These are phyloP conservation scores for Blastocystis hominis DNA, from an alignment of 352 stramenopile species.

Conservation along the genomic window DNA sequence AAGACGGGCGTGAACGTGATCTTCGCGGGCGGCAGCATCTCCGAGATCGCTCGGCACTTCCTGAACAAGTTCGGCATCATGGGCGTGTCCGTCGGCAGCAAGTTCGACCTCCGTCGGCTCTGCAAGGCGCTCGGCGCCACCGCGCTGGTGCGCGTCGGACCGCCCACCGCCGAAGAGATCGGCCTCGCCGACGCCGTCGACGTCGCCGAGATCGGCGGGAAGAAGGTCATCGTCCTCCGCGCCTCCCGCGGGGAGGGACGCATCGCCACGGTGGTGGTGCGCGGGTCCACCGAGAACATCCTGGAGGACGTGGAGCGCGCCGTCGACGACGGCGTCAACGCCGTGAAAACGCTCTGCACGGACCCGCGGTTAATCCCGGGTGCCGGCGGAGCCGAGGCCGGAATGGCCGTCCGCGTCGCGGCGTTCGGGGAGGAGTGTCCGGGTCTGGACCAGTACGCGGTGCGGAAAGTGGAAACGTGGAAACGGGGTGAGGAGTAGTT, in stretches of 20 bases:
- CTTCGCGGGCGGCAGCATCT: constrained; percentile 86
- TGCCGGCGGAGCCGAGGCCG: constrained; percentile 85
- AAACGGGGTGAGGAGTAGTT: constrained; percentile 65
- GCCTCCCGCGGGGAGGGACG: constrained; percentile 81
- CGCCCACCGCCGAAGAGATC: constrained; percentile 93
- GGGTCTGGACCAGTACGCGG: constrained; percentile 96
- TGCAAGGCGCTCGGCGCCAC: constrained; percentile 89
- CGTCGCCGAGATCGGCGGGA: constrained; percentile 86
- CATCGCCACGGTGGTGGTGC: constrained; percentile 86
- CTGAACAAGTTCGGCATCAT: constrained; percentile 94
- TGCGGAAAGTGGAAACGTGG: constrained; percentile 74
- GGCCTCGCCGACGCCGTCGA: constrained; percentile 81
- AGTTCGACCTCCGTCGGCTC: constrained; percentile 93
- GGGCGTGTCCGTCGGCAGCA: constrained; percentile 88
- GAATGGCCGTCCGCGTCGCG: constrained; percentile 83
- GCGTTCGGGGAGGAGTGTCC: constrained; percentile 84
- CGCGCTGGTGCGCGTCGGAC: constrained; percentile 86
- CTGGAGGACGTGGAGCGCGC: constrained; percentile 93
- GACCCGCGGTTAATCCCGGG: constrained; percentile 85
- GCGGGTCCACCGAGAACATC: constrained; percentile 82
- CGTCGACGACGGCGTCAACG: constrained; percentile 94
- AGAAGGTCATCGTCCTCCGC: constrained; percentile 87
- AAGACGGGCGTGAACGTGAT: constrained; percentile 87
- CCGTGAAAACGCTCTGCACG: constrained; percentile 83
- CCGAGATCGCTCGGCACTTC: constrained; percentile 97